Percentiles rank a stretch among this genome's conserved stretches.
These are phyloP conservation scores for Lyophyllum decastes DNA, from an alignment of 768 basidiomycete genomes.

Conservation along the genomic window DNA sequence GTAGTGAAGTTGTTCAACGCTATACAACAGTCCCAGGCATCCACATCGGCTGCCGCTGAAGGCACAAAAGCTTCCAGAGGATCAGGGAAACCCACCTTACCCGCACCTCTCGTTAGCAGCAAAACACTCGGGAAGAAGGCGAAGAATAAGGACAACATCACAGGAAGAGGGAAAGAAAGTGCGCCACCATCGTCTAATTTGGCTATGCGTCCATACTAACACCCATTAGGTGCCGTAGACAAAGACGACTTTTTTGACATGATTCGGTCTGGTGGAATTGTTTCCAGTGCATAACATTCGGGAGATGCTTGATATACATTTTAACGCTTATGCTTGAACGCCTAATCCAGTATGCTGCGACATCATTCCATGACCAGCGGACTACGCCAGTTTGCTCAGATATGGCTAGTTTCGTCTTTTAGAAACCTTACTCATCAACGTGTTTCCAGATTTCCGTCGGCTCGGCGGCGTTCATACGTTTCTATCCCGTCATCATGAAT, in stretches of 20 bases:
- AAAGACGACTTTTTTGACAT: constrained; percentile 81
- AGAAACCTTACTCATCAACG: not conserved
- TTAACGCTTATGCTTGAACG: not conserved
- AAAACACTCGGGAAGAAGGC: constrained; percentile 46
- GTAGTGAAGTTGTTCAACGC: constrained; percentile 89
- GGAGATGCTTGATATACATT: not conserved
- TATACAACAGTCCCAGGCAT: constrained; percentile 79
- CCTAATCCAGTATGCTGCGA: constrained; percentile 2
- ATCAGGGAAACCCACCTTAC: constrained; percentile 70
- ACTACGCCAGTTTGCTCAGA: not conserved
- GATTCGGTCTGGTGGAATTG: constrained; percentile 79
- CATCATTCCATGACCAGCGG: not conserved
- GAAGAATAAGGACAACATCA: constrained; percentile 53
- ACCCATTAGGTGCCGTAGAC: constrained; percentile 50
- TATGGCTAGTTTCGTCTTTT: not conserved
- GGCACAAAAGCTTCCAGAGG: constrained; percentile 65
- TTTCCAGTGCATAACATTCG: constrained; percentile 58
- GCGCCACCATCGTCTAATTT: constrained; percentile 19
- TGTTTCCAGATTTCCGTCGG: not conserved
- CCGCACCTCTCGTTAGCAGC: constrained; percentile 59
- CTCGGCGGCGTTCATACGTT: not conserved
- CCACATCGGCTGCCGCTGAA: constrained; percentile 51
- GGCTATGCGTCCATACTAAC: constrained; percentile 7
- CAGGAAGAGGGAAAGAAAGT: constrained; percentile 63
- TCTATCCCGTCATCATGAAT: constrained; percentile 13